A percentile compares a stretch with the other conserved stretches of the same genome.
phyloP scores from a whole-genome alignment of 164 flowering plant species.

The Buxus sempervirens region DNA sequence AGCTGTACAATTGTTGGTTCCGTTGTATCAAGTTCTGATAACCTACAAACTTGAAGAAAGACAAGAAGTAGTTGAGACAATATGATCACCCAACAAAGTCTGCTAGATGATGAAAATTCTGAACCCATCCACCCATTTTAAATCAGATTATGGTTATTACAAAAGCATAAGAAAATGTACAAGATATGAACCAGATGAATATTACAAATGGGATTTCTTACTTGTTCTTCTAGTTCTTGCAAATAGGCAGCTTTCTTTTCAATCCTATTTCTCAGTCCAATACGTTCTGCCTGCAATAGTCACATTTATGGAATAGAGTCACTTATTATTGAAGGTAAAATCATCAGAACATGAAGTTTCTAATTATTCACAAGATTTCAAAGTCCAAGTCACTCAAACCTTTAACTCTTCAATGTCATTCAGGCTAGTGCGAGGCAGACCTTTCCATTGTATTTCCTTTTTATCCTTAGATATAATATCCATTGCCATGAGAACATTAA shows the following conservation, averaged over 20 bases:
- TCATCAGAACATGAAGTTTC: background rate
- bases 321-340: slow-evolving; percentile 14
- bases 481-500: slow-evolving; percentile 91
- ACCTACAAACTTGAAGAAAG: slow-evolving; percentile 52
- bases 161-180: background rate
- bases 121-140: background rate
- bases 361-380: slow-evolving; percentile 1
- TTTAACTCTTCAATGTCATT: slow-evolving; percentile 74
- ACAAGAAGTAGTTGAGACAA: slow-evolving; percentile 10
- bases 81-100: background rate
- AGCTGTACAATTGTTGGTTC: slow-evolving; percentile 73
- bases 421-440: slow-evolving; percentile 64
- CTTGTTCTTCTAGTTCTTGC: slow-evolving; percentile 93
- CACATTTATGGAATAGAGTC: slow-evolving; percentile 4
- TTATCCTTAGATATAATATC: slow-evolving; percentile 84
- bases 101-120: background rate
- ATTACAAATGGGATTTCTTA: slow-evolving; percentile 26
- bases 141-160: background rate
- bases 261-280: slow-evolving; percentile 56
- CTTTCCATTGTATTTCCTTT: slow-evolving; percentile 85
- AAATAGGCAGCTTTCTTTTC: slow-evolving; percentile 92
- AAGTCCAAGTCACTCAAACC: slow-evolving; percentile 29
- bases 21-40: slow-evolving; percentile 79
- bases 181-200: background rate
- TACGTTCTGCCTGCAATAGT: slow-evolving; percentile 60